Base-by-base conservation (phyloP, 306 rosid genomes). In the Vachellia pachyceras region DNA sequence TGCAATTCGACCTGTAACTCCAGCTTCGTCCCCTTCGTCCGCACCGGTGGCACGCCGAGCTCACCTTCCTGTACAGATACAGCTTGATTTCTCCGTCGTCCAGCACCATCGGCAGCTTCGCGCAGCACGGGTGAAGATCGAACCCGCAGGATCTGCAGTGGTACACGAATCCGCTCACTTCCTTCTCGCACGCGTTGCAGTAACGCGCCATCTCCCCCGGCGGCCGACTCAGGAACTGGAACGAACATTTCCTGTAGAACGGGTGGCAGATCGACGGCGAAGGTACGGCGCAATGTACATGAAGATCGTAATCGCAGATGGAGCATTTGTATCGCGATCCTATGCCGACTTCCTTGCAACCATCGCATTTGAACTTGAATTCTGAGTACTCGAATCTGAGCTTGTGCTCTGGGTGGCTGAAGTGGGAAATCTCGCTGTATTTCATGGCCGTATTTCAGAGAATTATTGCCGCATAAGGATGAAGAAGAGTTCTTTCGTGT, bases 171-270 rank as follows among this genome's bases (percentile, higher is more conserved):
- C 99, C 99, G 0, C 76, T 84, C 22, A 93, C 81, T 70, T 88
- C 97, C 76, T 95, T 95, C 80, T 91, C 94, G 23, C 99, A 95
- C 4, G 97, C 99, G 50, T 95, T 95, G 94, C 99, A 95, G 82
- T 64, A 91, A 35, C 98, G 96, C 0, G 91, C 82, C 0, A n/a
- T 35, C 79, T 88, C 73, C 2, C 99, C 97, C 0, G 97, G 96
- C 0, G 92, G 92, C 7, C 79, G 68, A 2, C 82, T 50, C 72
- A 91, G 86, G 92, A 95, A 93, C 11, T 90, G 94, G 83, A 93
- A 95, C 20, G 88, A 87, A 77, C 99, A 95, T 60, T 89, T 93
- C 14, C 84, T 76, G 90, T 93, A 95, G 88, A 93, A 95, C 5
- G 98, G 97, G 75, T 95, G 99, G 80, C 33, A 36, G 65, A 95